phyloP scores from a whole-genome alignment of 208 protist species.

The Lotmaria passim region DNA sequence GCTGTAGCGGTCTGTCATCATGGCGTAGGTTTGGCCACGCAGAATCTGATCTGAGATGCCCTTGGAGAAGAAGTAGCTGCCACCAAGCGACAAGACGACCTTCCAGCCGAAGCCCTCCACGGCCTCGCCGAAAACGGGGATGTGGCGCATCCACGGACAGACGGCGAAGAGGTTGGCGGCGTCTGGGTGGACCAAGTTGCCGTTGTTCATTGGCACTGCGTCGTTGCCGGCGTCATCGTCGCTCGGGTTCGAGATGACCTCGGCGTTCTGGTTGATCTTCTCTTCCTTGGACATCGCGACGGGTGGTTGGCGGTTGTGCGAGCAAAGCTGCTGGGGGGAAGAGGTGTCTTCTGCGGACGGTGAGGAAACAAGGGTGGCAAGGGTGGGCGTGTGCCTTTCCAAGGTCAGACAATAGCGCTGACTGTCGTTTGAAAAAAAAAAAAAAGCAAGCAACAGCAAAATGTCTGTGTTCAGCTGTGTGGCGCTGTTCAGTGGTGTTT shows the following conservation, averaged over 20 bases:
- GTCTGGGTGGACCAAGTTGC: conserved; percentile 49
- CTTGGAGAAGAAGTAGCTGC: conserved; percentile 56
- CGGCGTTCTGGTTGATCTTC: conserved; percentile 7
- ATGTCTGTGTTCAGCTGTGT: too few species aligned
- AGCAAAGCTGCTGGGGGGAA: background rate
- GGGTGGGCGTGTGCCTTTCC: too few species aligned
- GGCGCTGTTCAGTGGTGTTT: too few species aligned
- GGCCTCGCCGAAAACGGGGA: conserved; percentile 47
- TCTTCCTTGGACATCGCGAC: conserved; percentile 5
- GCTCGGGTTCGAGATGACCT: conserved; percentile 13
- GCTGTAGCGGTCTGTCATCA: conserved; percentile 48
- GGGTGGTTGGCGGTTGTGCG: background rate
- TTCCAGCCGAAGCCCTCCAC: conserved; percentile 43
- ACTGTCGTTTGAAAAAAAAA: too few species aligned
- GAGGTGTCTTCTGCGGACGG: too few species aligned
- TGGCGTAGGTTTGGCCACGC: conserved; percentile 38
- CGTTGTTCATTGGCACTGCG: too few species aligned
- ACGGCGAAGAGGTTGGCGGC: conserved; percentile 30
- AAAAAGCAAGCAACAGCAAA: too few species aligned
- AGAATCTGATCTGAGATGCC: conserved; percentile 61
- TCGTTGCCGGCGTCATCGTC: background rate
- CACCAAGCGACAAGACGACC: conserved; percentile 34
- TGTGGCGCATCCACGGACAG: conserved; percentile 32
- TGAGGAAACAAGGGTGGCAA: too few species aligned
- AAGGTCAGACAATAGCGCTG: too few species aligned